Base-by-base conservation (phyloP, 192 early-diverging fungal genomes). In the Backusella psychrophila region DNA sequence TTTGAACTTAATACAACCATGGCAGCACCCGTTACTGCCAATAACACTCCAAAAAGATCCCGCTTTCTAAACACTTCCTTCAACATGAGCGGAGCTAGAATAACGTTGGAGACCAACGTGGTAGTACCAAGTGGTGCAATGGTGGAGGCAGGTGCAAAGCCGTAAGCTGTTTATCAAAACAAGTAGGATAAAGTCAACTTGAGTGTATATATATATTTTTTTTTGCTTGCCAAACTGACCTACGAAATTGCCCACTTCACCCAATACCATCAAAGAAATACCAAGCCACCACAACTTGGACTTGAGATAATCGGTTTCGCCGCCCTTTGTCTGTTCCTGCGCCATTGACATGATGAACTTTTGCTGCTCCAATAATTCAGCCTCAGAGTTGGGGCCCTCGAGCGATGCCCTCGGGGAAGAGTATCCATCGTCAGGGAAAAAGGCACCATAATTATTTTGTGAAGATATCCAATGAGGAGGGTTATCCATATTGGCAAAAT, bases 61-160 rank as follows among this genome's bases (percentile, higher is more conserved):
- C 87, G 86, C 0, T 69, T 80, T 63, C 92, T 73, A 49, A 91
- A 90, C 15, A 77, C 74, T 74, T 93, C 92, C 31, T 88, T 86
- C 8, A 93, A 74, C 83, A 93, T 88, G 5, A 91, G 76, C 3
- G 92, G 92, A 4, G 92, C 92, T 21, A 93, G 66, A 42, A 92
- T 87, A 9, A 91, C 90, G 83, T 93, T 93, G 36, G 84, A 85
- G 46, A 93, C 88, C 36, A 93, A 71, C 1, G 91, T 88, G 14
- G 90, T 90, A 0, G 92, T 93, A n/a, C 92, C 92, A 34, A 93
- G 74, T 0, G 92, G 92, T 21, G 92, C 90, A 72, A 93, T 87
- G 6, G 91, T 85, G 14, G 92, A 92, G 21, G 92, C 91, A 26
- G 90, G 90, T 12, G 92, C 91, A 79, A 90, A 93, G 9, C 90